These are phyloP conservation scores for Cytospora leucostoma DNA, from an alignment of 2,329 filamentous ascomycete genomes.

Conservation along the genomic window DNA sequence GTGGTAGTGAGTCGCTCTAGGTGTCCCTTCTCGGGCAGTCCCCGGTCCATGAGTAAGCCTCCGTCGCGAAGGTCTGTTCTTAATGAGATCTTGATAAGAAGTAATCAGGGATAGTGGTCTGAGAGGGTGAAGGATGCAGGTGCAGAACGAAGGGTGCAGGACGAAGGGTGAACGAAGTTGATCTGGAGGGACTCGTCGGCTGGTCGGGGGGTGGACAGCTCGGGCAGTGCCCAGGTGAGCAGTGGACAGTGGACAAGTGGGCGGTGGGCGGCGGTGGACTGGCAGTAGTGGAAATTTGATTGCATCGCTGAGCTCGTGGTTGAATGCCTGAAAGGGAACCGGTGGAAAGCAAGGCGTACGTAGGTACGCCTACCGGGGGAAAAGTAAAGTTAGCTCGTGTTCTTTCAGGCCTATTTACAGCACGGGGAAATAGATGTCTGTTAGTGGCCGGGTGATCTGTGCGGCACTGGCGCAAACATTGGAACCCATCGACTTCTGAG, in stretches of 20 bases:
- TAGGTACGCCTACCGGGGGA: background rate
- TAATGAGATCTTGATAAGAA: conserved; percentile 6
- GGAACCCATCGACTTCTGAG: background rate
- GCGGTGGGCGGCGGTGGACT: too few relatives aligned
- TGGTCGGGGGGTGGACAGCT: too few relatives aligned
- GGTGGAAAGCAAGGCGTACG: background rate
- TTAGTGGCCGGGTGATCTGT: background rate
- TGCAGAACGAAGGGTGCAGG: background rate
- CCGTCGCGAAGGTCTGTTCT: conserved; percentile 7
- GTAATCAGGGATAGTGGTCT: background rate
- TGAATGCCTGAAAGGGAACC: background rate
- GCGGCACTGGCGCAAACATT: background rate
- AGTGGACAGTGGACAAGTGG: too few relatives aligned
- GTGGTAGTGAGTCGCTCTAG: conserved; percentile 6
- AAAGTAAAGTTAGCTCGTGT: conserved; percentile 1
- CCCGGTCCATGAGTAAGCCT: conserved; percentile 21
- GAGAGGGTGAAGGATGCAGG: background rate
- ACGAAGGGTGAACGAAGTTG: too few relatives aligned
- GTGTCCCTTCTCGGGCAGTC: conserved; percentile 19
- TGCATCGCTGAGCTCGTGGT: background rate
- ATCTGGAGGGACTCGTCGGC: too few relatives aligned
- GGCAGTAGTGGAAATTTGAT: background rate
- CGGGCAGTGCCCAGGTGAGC: too few relatives aligned
- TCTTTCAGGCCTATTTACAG: background rate
- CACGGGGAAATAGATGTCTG: background rate